A percentile compares a stretch with the other conserved stretches of the same genome.
Evolutionary conservation across 306 rosid species (phyloP).

Genomic region (Hippophae gyantsensis): DNA sequence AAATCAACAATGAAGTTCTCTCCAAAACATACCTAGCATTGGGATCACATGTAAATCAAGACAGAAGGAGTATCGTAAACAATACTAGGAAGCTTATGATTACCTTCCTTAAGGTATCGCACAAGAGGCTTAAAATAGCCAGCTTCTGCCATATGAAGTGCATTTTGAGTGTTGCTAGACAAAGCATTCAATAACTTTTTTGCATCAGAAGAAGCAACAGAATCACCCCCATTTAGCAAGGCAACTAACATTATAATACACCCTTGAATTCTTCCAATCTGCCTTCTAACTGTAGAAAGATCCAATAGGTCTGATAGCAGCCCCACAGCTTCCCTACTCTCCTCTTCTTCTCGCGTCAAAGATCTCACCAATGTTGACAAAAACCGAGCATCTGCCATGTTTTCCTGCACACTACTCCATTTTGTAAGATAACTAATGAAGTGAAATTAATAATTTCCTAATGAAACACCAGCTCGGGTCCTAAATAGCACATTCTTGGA

Average conservation of each 20-base stretch:
- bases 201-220: conserved; percentile 52
- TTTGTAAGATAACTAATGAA: conserved; percentile 17
- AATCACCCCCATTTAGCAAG: conserved; percentile 64
- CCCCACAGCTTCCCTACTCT: conserved; percentile 76
- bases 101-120: conserved; percentile 67
- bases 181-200: conserved; percentile 55
- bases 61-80: background rate
- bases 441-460: background rate
- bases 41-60: background rate
- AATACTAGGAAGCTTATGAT: background rate
- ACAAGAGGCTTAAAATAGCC: conserved; percentile 81
- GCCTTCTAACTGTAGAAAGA: conserved; percentile 47
- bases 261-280: conserved; percentile 75
- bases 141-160: conserved; percentile 93
- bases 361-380: conserved; percentile 67
- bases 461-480: too few relatives aligned
- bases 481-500: too few relatives aligned
- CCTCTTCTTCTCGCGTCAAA: conserved; percentile 58
- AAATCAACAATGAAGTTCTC: background rate
- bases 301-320: conserved; percentile 59
- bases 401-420: conserved; percentile 56
- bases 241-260: conserved; percentile 82
- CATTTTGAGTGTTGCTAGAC: conserved; percentile 72
- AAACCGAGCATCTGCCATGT: conserved; percentile 51
- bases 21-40: background rate